phyloP scores from a whole-genome alignment of 352 stramenopile species.

The Phytophthora sansomeana region DNA sequence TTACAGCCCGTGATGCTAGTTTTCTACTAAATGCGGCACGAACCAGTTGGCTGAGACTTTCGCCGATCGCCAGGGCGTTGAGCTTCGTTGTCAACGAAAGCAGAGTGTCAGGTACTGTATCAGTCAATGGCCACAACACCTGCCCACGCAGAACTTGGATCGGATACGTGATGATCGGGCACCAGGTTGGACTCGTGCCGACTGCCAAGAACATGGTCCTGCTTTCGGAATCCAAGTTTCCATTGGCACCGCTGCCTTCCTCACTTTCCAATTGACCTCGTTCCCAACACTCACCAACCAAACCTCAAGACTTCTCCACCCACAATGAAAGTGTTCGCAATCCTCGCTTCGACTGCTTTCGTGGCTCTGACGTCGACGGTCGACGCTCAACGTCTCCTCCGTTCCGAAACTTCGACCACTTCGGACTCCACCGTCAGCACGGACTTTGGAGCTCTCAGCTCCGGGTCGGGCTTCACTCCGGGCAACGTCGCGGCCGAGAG shows the following conservation, averaged over 20 bases:
- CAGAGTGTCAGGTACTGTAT: background rate
- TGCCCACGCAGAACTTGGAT: constrained; percentile 10
- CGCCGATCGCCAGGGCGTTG: constrained; percentile 10
- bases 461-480: constrained; percentile 20
- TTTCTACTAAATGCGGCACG: background rate
- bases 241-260: background rate
- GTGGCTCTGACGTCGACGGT: constrained; percentile 15
- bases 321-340: constrained; percentile 27
- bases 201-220: background rate
- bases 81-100: constrained; percentile 15
- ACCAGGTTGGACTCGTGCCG: constrained; percentile 12
- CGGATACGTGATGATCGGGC: constrained; percentile 14
- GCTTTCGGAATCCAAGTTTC: background rate
- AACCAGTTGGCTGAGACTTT: constrained; percentile 20
- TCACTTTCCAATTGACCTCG: constrained; percentile 26
- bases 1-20: constrained; percentile 10
- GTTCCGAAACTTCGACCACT: constrained; percentile 21
- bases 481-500: constrained; percentile 24
- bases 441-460: constrained; percentile 20
- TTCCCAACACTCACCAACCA: constrained; percentile 5
- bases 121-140: constrained; percentile 22
- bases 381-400: constrained; percentile 30
- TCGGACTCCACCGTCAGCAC: constrained; percentile 29
- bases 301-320: background rate
- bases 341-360: constrained; percentile 9